Conservation (phyloP, 2,329 filamentous ascomycete genomes). For the Stemphylium vesicarium region DNA sequence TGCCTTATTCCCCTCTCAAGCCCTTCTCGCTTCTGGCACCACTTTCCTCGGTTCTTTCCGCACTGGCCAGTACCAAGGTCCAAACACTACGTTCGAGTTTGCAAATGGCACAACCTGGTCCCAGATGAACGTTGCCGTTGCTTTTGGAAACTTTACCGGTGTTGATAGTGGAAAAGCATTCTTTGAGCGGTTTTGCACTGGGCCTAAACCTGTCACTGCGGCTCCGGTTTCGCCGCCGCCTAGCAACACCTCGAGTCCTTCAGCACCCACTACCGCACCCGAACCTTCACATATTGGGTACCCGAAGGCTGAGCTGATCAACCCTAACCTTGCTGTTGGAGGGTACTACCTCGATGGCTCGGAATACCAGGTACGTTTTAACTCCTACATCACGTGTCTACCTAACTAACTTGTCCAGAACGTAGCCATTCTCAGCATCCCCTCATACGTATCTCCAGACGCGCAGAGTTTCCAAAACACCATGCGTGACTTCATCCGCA, state of each 20-base stretch:
- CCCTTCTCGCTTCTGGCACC: constrained; percentile 36
- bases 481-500: constrained; percentile 55
- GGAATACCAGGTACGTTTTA: constrained; percentile 46
- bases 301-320: constrained; percentile 48
- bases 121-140: constrained; percentile 41
- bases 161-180: constrained; percentile 50
- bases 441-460: constrained; percentile 46
- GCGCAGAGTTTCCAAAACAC: constrained; percentile 48
- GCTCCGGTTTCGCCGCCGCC: constrained; percentile 20
- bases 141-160: constrained; percentile 41
- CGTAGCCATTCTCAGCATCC: constrained; percentile 55
- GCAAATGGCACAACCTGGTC: constrained; percentile 45
- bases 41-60: constrained; percentile 40
- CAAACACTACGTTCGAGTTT: constrained; percentile 45
- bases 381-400: constrained; percentile 32
- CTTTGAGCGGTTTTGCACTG: constrained; percentile 49
- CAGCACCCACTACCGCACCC: constrained; percentile 24
- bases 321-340: constrained; percentile 46
- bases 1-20: constrained; percentile 45
- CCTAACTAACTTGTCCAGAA: constrained; percentile 50
- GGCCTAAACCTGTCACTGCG: constrained; percentile 24
- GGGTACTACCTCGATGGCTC: constrained; percentile 55
- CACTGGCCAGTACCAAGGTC: constrained; percentile 40
- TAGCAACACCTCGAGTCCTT: constrained; percentile 19
- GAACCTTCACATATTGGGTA: constrained; percentile 45